A percentile compares a stretch with the other conserved stretches of the same genome.
Evolutionary conservation across 2,329 filamentous ascomycete genomes (phyloP).

Genomic region (Ophiostoma pallidulum): DNA sequence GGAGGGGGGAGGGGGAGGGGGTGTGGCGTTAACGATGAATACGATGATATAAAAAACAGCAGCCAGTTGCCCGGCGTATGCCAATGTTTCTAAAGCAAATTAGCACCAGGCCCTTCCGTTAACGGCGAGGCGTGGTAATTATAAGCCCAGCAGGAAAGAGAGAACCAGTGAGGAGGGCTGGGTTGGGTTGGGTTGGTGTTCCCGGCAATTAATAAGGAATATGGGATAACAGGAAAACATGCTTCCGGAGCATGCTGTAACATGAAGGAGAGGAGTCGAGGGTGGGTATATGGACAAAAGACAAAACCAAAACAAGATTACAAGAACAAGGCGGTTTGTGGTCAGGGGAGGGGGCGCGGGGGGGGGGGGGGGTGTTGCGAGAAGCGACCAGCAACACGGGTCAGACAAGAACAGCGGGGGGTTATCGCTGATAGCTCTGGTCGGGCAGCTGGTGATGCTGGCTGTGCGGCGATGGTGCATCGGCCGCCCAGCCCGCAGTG

Average conservation of each 20-base stretch:
- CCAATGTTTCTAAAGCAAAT: conserved; percentile 43
- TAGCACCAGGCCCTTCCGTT: conserved; percentile 30
- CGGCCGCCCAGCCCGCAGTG: conserved; percentile 14
- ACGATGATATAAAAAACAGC: conserved; percentile 8
- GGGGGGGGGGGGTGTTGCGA: too few species aligned
- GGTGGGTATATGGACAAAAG: not conserved
- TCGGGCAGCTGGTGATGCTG: conserved; percentile 54
- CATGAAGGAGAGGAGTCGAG: not conserved
- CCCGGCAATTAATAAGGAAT: conserved; percentile 3
- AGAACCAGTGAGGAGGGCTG: too few species aligned
- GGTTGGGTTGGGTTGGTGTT: too few species aligned
- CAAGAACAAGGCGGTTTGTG: too few species aligned
- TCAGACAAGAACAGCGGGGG: not conserved
- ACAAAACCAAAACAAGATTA: too few species aligned
- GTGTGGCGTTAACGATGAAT: not conserved
- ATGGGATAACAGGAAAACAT: conserved; percentile 7
- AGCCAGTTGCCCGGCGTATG: conserved; percentile 26
- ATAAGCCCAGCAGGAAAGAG: too few species aligned
- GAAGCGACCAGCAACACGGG: too few species aligned
- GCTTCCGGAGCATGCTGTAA: conserved; percentile 4
- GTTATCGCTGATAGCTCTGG: conserved; percentile 73
- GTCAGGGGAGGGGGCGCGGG: too few species aligned
- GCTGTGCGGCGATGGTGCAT: conserved; percentile 1
- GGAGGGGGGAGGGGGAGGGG: too few species aligned
- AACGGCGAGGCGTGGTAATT: too few species aligned